Base-by-base conservation (phyloP, 2,329 filamentous ascomycete species). In the Fusarium sarcochroum region DNA sequence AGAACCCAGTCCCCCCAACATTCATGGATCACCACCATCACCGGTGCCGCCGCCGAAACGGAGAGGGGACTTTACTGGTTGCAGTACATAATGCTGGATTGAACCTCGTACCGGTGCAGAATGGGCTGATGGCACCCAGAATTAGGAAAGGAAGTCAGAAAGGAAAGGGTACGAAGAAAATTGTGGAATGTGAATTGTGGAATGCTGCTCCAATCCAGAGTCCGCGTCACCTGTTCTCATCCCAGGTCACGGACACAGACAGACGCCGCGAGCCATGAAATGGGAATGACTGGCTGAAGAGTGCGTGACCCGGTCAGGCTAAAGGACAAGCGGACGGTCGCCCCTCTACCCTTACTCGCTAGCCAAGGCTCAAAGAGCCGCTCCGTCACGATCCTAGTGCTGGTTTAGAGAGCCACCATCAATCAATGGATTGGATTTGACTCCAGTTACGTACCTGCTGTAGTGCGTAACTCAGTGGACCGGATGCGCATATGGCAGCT, bases 361-460 rank as follows among this genome's bases (percentile, higher is more conserved):
- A 68, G 71, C 57, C 66, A 73, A 68, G 71, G 52, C 68, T 63
- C 63, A 71, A 72, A 73, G 68, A 74, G 72, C 70, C 63, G 68
- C 70, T 74, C 72, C 57, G 62, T 74, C 70, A 66, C 71, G 68
- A 74, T 74, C 66, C 71, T 74, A 74, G 72, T 73, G 69, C 66
- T 71, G 50, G 59, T 60, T 71, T 57, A 58, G 63, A 61, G 56
- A 54, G 57, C 61, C 60, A 48, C 52, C 53, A 46, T 56, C 53
- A 53, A 54, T 56, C 56, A 50, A 51, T 64, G 57, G 42, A 23
- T 63, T 15, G 34, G 10, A 15, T 35, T 30, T 10, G 27, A 30
- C 27, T 41, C 20, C 20, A 54, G 55, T 48, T 60, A 63, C 52
- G 62, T 62, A 63, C 59, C 63, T 62, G 53, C 53, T 57, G 58